Base-by-base conservation (phyloP, 2,329 filamentous ascomycete species). In the Fusarium caatingaense region DNA sequence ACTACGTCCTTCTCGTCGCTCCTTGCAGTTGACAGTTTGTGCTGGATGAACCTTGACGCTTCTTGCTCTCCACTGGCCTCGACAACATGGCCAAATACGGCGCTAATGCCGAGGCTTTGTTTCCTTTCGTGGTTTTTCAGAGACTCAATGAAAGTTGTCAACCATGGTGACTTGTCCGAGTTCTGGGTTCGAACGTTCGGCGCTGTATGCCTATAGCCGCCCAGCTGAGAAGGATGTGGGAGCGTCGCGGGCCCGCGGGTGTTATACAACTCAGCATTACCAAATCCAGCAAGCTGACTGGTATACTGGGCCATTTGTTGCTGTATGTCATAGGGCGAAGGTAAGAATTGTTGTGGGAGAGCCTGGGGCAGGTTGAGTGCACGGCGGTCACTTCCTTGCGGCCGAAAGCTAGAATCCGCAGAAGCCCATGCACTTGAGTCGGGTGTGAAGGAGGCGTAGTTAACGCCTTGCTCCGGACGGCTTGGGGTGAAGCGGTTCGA, bases 31-130 rank as follows among this genome's bases (percentile, higher is more conserved):
- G 96, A 92, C 5, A 99, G 87, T 80, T 97, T 98, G 72, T 92
- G 89, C 77, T 99, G 96, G 63, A 99, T 97, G 79, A 98, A 98
- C 2, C 96, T 89, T 2, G 96, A 99, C 2, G 94, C 96, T 73
- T 97, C 92, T 78, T 98, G 96, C 76, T 99, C 96, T 18, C 96
- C 95, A 73, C 93, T 94, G 79, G 98, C 98, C 77, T 98, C 95
- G 1, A 97, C 94, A 40, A 98, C 88, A 76, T 97, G 89, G 57
- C 88, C 88, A 77, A 95, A 45, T 98, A 95, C 69, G 97, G 23
- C 93, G 86, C 93, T 94, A 12, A 99, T 84, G 74, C 97, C 94
- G 75, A 90, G 97, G 20, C 89, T 88, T 78, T 84, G 86, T 78
- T 86, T 42, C 41, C 32, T 93, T 90, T 56, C 42, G 23, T n/a